These are phyloP conservation scores for Schrenkiella parvula DNA, from an alignment of 345 rosid species.

Conservation along the genomic window DNA sequence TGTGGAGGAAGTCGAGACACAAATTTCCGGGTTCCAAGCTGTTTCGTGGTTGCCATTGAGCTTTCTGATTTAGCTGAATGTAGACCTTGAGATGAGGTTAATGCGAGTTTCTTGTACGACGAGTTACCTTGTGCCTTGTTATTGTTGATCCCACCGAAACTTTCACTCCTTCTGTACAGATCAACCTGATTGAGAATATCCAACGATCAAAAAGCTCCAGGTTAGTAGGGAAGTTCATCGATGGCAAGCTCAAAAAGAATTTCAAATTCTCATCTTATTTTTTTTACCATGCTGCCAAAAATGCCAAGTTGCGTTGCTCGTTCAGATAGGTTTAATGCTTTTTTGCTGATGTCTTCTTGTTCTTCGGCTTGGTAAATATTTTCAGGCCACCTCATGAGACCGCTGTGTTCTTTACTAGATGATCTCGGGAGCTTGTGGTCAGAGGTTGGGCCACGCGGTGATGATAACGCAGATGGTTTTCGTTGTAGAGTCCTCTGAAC, in stretches of 20 bases:
- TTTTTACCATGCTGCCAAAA: conserved; percentile 77
- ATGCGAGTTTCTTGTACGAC: conserved; percentile 38
- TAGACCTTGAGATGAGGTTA: conserved; percentile 26
- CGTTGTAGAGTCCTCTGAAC: conserved; percentile 39
- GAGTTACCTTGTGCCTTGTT: conserved; percentile 41
- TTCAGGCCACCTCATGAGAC: conserved; percentile 82
- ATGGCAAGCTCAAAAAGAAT: neutral
- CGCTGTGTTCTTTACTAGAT: conserved; percentile 42
- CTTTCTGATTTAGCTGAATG: conserved; percentile 58
- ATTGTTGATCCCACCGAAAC: conserved; percentile 36
- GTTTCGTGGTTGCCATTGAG: conserved; percentile 34
- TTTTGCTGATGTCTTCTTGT: conserved; percentile 29
- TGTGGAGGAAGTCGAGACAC: neutral
- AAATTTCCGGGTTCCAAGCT: conserved; percentile 25
- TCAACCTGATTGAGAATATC: conserved; percentile 44
- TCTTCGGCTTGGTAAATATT: conserved; percentile 33
- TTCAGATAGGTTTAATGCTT: conserved; percentile 53
- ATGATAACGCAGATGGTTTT: conserved; percentile 43
- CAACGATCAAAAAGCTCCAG: neutral
- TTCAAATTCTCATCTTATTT: neutral
- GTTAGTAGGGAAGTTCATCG: neutral
- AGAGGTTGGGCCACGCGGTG: conserved; percentile 34
- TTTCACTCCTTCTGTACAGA: conserved; percentile 28
- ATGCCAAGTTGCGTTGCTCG: conserved; percentile 78
- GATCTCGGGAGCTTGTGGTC: conserved; percentile 57